Base-by-base conservation (phyloP, 176 grass and related monocot species). In the Avena insularis region DNA sequence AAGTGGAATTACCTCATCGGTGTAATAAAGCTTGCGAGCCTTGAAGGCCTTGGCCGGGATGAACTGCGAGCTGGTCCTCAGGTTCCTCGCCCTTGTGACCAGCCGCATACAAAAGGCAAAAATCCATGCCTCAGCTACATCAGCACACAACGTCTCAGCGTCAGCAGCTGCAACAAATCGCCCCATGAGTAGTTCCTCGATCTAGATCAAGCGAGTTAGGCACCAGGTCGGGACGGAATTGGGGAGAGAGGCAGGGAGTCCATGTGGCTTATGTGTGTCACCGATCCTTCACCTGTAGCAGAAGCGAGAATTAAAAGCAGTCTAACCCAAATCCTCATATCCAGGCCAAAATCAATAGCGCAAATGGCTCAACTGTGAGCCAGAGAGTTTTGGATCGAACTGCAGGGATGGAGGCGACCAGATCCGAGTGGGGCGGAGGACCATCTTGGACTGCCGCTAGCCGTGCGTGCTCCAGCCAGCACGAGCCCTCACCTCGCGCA, bases 11-110 rank as follows among this genome's bases (percentile, higher is more conserved):
- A 99, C 97, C 94, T 93, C 97, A 62, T 94, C 94, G 16, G 97
- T 99, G 72, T 90, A 99, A 79, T 99, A 99, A 43, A 63, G 62
- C 40, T 92, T 92, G 43, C 97, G 91, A 10, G 94, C 87, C 16
- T 95, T 92, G 85, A 99, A 99, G 11, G 97, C 91, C 91, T 93
- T 99, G 8, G 78, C 78, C 36, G 97, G 92, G 49, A 99, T 99
- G 77, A 93, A 94, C 73, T 92, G 88, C 23, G 94, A 46, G 12
- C 86, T 89, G 9, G 80, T 83, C 87, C 92, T 96, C 87, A 99
- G 90, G 85, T 94, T 96, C 86, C 97, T 93, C 59, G 97, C 97
- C 80, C 97, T 97, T 16, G 94, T 86, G 78, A 99, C 77, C 20
- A 94, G 83, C 86, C 97, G 94, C 74, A 94, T 99, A 84, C 19